Base-by-base conservation (phyloP, 1,139 yeast species). In the Zygotorulaspora mrakii region DNA sequence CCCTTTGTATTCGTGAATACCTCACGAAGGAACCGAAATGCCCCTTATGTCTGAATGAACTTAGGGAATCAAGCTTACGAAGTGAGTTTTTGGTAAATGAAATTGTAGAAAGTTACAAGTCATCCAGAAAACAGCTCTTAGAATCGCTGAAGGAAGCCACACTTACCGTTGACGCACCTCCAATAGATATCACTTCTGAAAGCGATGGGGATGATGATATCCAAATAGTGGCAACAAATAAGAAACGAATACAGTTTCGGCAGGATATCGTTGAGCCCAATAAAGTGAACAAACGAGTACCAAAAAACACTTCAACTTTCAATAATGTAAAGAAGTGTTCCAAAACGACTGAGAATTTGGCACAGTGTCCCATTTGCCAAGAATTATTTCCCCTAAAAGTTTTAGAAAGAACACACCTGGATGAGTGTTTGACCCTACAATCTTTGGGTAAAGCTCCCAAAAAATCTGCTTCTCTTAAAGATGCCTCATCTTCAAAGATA, bases 1-100 rank as follows among this genome's bases (percentile, higher is more conserved):
- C 96, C 1, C 72, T 82, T 16, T 91, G 98, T 60, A 85, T 91
- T 25, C 71, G 96, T 45, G 76, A 83, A 48, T 78, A 82, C 47
- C 64, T 89, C 33, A 68, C 78, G 17, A 66, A 65, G 31, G 77
- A 76, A 25, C 73, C 74, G 27, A 67, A 73, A 42, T 91, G 97
- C 58, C 97, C 97, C 0, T 65, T 85, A 37, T 91, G 98, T 61
- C 73, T 82, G 26, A 68, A 74, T 9, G 86, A 79, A 50, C 76
- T 82, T 17, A 75, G 78, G 54, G 94, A 86, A 50, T 79, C 89
- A 41, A 76, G 77, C 51, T 64, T 89, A 39, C 71, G 81, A 48
- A 74, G 84, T 50, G 86, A 82, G 39, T 71, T 77, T 20, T 66
- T 82, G n/a, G 64, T 88, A 31, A 95, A 84, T 54, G 94, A 86